phyloP scores from a whole-genome alignment of 2,329 filamentous ascomycete species.

The Fusarium tricinctum region DNA sequence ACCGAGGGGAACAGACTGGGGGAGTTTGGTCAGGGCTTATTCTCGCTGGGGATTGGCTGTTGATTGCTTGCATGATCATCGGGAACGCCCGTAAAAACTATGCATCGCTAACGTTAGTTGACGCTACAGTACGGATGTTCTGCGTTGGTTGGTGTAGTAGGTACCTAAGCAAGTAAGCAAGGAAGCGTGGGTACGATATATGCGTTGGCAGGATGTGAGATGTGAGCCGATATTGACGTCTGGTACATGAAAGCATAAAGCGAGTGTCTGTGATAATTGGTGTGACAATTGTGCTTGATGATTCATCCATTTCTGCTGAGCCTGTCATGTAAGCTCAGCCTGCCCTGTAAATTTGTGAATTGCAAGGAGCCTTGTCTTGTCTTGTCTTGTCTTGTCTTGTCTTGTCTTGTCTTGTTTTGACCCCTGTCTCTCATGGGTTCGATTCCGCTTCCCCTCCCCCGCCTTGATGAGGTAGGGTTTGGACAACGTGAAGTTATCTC shows the following conservation, averaged over 20 bases:
- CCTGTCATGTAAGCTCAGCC: neutral
- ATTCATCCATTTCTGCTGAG: neutral
- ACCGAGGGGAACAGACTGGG: neutral
- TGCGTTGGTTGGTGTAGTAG: conserved; percentile 7
- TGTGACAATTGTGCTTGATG: neutral
- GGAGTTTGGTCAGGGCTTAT: conserved; percentile 3
- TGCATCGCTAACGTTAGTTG: conserved; percentile 3
- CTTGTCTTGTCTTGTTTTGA: neutral
- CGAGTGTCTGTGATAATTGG: neutral
- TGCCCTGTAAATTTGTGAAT: neutral
- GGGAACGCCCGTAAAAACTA: conserved; percentile 1
- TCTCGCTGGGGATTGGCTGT: conserved; percentile 7
- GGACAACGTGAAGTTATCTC: conserved; percentile 8
- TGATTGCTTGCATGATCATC: conserved; percentile 21
- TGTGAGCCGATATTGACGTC: conserved; percentile 3
- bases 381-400: neutral
- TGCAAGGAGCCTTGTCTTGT: too few relatives aligned
- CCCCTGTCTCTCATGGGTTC: conserved; percentile 25
- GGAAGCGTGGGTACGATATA: neutral
- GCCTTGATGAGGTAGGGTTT: conserved; percentile 9
- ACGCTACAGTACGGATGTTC: conserved; percentile 14
- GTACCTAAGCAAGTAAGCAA: neutral
- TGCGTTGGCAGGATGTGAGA: conserved; percentile 1
- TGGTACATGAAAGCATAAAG: neutral
- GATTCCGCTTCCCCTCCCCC: conserved; percentile 23